A percentile compares a stretch with the other conserved stretches of the same genome.
Conservation (phyloP, 768 basidiomycete genomes). For the Clavaria fumosa region DNA sequence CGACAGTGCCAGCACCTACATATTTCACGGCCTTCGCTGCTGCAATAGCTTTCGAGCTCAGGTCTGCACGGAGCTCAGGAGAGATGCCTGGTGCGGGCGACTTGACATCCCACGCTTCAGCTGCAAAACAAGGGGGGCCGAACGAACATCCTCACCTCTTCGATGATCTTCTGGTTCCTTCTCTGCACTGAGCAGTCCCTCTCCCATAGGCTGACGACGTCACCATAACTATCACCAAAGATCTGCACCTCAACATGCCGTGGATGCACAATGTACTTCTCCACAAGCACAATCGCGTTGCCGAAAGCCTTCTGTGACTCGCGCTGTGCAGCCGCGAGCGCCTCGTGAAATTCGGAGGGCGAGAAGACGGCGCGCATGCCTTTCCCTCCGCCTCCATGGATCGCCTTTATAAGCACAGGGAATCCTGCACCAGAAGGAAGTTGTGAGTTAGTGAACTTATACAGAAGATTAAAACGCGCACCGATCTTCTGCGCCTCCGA, state of each 20-base stretch:
- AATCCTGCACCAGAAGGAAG: conserved; percentile 36
- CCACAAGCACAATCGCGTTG: conserved; percentile 73
- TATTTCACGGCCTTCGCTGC: conserved; percentile 90
- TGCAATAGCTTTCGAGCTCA: conserved; percentile 77
- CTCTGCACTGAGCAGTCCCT: conserved; percentile 86
- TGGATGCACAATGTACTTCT: conserved; percentile 77
- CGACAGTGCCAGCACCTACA: conserved; percentile 86
- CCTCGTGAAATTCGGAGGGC: conserved; percentile 55
- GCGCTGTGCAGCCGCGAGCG: conserved; percentile 73
- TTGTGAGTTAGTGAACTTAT: background rate
- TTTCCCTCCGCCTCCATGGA: conserved; percentile 90
- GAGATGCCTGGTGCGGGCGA: conserved; percentile 86
- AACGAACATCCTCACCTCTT: conserved; percentile 45
- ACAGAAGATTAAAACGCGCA: conserved; percentile 10
- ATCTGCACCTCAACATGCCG: conserved; percentile 92
- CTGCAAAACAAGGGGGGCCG: background rate
- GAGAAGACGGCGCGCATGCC: conserved; percentile 74
- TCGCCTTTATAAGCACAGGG: conserved; percentile 92
- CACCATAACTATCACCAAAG: conserved; percentile 73
- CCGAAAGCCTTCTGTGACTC: conserved; percentile 83
- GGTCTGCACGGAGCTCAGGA: conserved; percentile 59
- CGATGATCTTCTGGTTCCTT: conserved; percentile 91
- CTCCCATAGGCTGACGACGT: conserved; percentile 89
- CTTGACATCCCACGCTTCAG: conserved; percentile 19
- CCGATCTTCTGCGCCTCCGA: conserved; percentile 60